Conservation (phyloP, 164 flowering plant species). For the Stephania japonica region DNA sequence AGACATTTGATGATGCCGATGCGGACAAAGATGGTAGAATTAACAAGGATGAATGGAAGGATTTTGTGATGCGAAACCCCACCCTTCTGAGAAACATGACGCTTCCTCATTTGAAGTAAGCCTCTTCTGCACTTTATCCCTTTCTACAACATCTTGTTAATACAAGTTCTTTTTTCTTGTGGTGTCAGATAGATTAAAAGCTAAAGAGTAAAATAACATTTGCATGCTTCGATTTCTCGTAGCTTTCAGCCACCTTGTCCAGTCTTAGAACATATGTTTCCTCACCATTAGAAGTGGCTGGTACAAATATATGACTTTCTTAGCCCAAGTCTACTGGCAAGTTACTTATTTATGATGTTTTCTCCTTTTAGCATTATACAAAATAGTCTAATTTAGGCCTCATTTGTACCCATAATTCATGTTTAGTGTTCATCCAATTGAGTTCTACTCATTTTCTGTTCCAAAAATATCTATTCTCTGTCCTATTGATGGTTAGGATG, state of each 20-base stretch:
- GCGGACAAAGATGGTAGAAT: slow-evolving; percentile 71
- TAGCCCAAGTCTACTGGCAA: neutral
- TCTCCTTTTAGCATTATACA: neutral
- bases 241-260: neutral
- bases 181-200: neutral
- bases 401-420: neutral
- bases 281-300: neutral
- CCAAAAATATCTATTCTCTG: neutral
- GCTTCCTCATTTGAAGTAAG: slow-evolving; percentile 78
- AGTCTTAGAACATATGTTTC: neutral
- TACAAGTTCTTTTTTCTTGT: neutral
- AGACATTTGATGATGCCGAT: slow-evolving; percentile 92
- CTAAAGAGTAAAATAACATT: neutral
- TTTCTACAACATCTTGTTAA: neutral
- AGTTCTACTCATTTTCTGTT: too few relatives aligned
- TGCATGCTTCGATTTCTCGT: neutral
- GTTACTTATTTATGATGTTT: neutral
- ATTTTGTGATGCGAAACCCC: slow-evolving; percentile 56
- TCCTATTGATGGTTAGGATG: neutral
- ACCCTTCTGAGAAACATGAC: slow-evolving; percentile 78
- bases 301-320: neutral
- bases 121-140: neutral
- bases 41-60: slow-evolving; percentile 66
- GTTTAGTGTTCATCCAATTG: neutral
- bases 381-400: neutral